Evolutionary conservation across 2,329 filamentous ascomycete genomes (phyloP), one percentile per base, ranked within the genome.

Genomic region (Calonectria ilicicola): DNA sequence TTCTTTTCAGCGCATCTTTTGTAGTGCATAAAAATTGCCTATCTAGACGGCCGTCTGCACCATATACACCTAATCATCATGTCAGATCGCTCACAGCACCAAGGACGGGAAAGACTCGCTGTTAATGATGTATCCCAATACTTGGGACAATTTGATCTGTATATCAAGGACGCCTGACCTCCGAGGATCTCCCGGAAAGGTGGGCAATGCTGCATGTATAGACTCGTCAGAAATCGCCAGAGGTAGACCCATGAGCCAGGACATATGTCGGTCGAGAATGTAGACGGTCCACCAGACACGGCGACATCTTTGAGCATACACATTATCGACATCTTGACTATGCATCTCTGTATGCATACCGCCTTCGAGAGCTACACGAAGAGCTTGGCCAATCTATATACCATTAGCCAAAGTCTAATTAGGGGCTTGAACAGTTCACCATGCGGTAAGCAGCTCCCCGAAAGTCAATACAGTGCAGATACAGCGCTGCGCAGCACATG

Each of bases 271-370:
- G 66, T 89, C 87, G 8, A 89, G 80, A 8, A 89, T 82, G 67
- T 88, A 88, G 0, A 88, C 81, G 0, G 87, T 89, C 87, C 87
- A 89, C 87, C 87, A 89, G 6, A 87, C 82, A 47, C 83, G 84
- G 3, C 86, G 85, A 69, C 84, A 86, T 65, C 88, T 77, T 72
- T 89, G 82, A 1, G 86, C 84, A 8, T 82, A 71, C 2, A 74
- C 69, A 9, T 84, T 82, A 5, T 84, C 84, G 2, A 88, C 76
- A 32, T 85, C 79, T 10, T 82, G 77, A 2, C 81, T 79, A 3
- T 83, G 84, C 85, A 89, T 86, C 56, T 87, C 82, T 1, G 86
- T 88, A 72, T 89, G 87, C 84, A 89, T 85, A 2, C 87, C 87
- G 62, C 87, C 80, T 12, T 81, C 83, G 26, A 88, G 75, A 14